Evolutionary conservation across 2,329 filamentous ascomycete species (phyloP), one percentile per base, ranked within the genome.

Genomic region (Parastagonospora avenae): DNA sequence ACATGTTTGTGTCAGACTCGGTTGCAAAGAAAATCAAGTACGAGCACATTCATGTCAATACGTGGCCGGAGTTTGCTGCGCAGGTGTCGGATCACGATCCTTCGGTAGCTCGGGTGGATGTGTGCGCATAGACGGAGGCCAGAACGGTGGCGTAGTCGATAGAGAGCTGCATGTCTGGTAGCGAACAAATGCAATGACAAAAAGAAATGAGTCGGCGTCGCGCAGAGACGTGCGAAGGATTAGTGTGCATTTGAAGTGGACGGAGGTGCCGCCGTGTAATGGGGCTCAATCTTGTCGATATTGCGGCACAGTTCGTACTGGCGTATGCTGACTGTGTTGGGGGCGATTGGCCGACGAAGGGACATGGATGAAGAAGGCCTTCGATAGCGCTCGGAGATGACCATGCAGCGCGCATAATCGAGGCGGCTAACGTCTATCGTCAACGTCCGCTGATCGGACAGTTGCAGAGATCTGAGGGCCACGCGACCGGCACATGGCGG

Each of bases 21-120:
- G 63, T 88, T 51, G 75, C 73, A 24, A 65, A 57, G 24, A 66
- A 70, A 4, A 72, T 78, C 12, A 71, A 77, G 62, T 84, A 84
- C 58, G 84, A 90, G 77, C 87, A 91, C 71, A 65, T 90, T 24
- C 88, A 90, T 73, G 76, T 90, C 44, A 90, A 89, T 70, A 85
- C 86, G 2, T 91, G 88, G 87, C 79, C 83, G 42, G 73, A 77
- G 28, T 79, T 72, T 52, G 79, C 76, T 28, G 82, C 82, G 46
- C 77, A 83, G 68, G 80, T 83, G 16, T 86, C 82, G 44, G 87
- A 90, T 67, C 88, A 90, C 66, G 88, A 91, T 63, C 87, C 88
- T 0, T 85, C 81, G 39, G 81, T 91, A 12, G 86, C 83, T 3
- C 77, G 74, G 70, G 74, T 90, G 50, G 79, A 88, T 67, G 71